These are phyloP conservation scores for Ophiocordyceps polyrhachis-furcata DNA, from an alignment of 2,329 filamentous ascomycete genomes.

Conservation along the genomic window DNA sequence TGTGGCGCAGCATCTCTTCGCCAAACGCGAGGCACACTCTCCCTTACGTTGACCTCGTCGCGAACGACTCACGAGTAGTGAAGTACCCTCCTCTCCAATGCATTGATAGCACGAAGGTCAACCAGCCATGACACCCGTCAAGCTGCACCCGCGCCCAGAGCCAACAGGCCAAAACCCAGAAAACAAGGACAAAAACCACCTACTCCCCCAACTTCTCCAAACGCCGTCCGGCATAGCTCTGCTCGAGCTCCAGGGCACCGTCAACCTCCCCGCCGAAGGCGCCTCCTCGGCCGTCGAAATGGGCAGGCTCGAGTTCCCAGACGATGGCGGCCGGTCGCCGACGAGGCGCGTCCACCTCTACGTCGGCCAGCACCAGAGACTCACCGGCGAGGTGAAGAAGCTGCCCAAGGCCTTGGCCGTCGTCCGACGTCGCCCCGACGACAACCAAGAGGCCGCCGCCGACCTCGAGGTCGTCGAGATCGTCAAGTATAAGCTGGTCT, in stretches of 20 bases:
- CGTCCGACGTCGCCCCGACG: constrained; percentile 39
- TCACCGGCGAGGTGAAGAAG: constrained; percentile 83
- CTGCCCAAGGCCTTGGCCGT: constrained; percentile 61
- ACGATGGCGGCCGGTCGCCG: constrained; percentile 46
- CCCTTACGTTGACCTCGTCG: too few species aligned
- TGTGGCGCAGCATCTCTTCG: not conserved
- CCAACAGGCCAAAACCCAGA: constrained; percentile 3
- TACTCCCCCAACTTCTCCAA: constrained; percentile 66
- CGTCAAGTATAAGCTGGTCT: constrained; percentile 71
- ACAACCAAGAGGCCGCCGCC: constrained; percentile 16
- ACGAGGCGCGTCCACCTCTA: constrained; percentile 84
- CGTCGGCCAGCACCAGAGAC: constrained; percentile 70
- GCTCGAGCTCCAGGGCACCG: constrained; percentile 78
- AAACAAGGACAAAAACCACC: constrained; percentile 16
- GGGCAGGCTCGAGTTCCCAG: constrained; percentile 61
- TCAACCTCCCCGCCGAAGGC: constrained; percentile 46
- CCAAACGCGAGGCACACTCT: not conserved
- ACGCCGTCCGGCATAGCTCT: constrained; percentile 81
- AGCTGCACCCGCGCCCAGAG: constrained; percentile 20
- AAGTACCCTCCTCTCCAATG: too few species aligned
- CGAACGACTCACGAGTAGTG: too few species aligned
- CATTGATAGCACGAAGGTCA: not conserved
- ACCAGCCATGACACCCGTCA: constrained; percentile 17
- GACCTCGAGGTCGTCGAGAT: constrained; percentile 75
- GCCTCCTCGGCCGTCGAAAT: constrained; percentile 21